phyloP scores from a whole-genome alignment of 2,329 filamentous ascomycete genomes.

The Sclerotinia subarctica region DNA sequence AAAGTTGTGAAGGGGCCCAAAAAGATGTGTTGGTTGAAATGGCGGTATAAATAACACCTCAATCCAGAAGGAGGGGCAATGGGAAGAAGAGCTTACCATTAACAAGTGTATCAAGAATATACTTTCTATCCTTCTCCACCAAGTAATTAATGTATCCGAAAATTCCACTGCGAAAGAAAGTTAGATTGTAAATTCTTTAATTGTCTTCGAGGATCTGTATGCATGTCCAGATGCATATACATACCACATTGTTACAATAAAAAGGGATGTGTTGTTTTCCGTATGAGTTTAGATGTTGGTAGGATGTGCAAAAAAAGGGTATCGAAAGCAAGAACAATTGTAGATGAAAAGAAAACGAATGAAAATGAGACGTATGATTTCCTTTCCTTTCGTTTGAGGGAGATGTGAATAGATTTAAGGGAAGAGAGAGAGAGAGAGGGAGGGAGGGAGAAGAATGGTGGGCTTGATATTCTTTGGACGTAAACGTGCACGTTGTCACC shows the following conservation, averaged over 20 bases:
- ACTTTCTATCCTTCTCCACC: slow-evolving; percentile 97
- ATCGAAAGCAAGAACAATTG: slow-evolving; percentile 20
- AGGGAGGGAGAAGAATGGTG: not conserved
- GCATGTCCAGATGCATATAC: slow-evolving; percentile 15
- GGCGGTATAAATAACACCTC: slow-evolving; percentile 2
- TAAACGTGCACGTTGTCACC: slow-evolving; percentile 12
- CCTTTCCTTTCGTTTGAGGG: slow-evolving; percentile 7
- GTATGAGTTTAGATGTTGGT: slow-evolving; percentile 3
- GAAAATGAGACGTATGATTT: not conserved
- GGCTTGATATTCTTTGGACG: slow-evolving; percentile 14
- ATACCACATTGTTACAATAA: slow-evolving; percentile 33
- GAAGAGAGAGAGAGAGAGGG: not conserved
- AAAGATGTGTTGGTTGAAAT: not conserved
- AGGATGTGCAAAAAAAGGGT: not conserved
- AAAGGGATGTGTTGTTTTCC: not conserved
- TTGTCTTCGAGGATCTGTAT: slow-evolving; percentile 1
- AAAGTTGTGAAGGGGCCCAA: not conserved
- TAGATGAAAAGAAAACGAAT: slow-evolving; percentile 9
- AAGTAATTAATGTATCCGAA: slow-evolving; percentile 99
- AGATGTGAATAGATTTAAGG: slow-evolving; percentile 18
- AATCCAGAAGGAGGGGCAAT: slow-evolving; percentile 17
- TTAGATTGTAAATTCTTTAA: slow-evolving; percentile 14
- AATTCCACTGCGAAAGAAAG: slow-evolving; percentile 63
- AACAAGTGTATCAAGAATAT: slow-evolving; percentile 91
- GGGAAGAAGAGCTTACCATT: slow-evolving; percentile 58